Evolutionary conservation across 2,329 filamentous ascomycete genomes (phyloP), one percentile per base, ranked within the genome.

Genomic region (Aspergillus quadrilineatus): DNA sequence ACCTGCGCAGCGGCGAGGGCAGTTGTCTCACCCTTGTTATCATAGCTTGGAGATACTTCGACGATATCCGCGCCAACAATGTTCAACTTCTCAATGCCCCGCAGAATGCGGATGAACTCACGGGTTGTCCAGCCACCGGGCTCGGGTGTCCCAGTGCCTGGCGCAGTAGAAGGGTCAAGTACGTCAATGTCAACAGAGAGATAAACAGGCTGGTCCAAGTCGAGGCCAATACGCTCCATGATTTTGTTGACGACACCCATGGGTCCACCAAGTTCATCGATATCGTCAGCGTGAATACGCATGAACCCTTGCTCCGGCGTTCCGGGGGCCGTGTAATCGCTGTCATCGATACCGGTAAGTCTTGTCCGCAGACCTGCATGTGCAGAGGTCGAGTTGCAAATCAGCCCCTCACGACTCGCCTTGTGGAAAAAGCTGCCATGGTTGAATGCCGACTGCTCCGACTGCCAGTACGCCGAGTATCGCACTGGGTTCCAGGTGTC

Each of bases 341-440:
- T 78, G 65, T 82, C 87, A 65, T 85, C 85, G 43, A 77, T 75
- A 41, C 86, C 87, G 0, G 84, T 85, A 4, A 96, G 79, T 1
- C 90, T 82, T 0, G 90, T 95, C 44, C 92, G 86, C 50, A 96
- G 78, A 1, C 92, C 92, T 0, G 90, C 92, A 72, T 96, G 92
- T 5, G 94, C 89, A 22, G 85, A 89, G 0, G 84, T 87, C 12
- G 80, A 77, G 72, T 93, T 92, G 58, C 84, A 80, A 56, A 96
- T 86, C 28, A 96, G 77, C 0, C 89, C 90, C 72, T 96, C 92
- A 30, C 86, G 85, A 48, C 87, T 86, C 5, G 92, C 92, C 63
- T 93, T 83, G 88, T 90, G 93, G 80, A 96, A 96, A 86, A 96
- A 94, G 63, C 85, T 90, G 4, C 92, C 92, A 73, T 96, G 92